Evolutionary conservation across 2,329 filamentous ascomycete genomes (phyloP).

Genomic region (Achaetomium macrosporum): DNA sequence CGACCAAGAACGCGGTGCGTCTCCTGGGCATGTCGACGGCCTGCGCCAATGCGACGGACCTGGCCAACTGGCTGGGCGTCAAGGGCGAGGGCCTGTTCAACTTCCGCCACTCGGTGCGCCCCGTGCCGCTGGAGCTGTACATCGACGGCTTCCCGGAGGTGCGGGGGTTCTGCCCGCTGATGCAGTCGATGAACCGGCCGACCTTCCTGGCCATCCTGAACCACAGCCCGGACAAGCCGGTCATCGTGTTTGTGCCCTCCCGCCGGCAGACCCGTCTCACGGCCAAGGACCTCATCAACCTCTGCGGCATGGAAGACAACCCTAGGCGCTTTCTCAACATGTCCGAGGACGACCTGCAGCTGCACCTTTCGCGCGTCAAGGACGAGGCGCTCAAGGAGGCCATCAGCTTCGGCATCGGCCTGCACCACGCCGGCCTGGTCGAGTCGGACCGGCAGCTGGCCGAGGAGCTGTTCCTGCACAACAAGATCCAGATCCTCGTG

Average conservation of each 20-base stretch:
- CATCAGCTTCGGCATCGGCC: slow-evolving; percentile 92
- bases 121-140: slow-evolving; percentile 90
- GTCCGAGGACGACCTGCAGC: slow-evolving; percentile 86
- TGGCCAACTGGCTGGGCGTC: slow-evolving; percentile 95
- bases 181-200: slow-evolving; percentile 98
- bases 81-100: slow-evolving; percentile 84
- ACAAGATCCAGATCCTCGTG: slow-evolving; percentile 95
- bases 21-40: slow-evolving; percentile 98
- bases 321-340: slow-evolving; percentile 88
- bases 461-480: slow-evolving; percentile 92
- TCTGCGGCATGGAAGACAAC: slow-evolving; percentile 97
- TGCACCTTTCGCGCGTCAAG: slow-evolving; percentile 85
- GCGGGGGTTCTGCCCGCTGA: slow-evolving; percentile 89
- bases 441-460: slow-evolving; percentile 88
- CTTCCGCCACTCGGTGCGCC: slow-evolving; percentile 92
- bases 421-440: slow-evolving; percentile 94
- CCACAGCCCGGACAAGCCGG: slow-evolving; percentile 92
- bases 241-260: slow-evolving; percentile 97
- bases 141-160: slow-evolving; percentile 97
- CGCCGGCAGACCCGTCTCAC: slow-evolving; percentile 91
- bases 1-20: slow-evolving; percentile 82
- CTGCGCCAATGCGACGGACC: slow-evolving; percentile 88
- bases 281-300: slow-evolving; percentile 93
- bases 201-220: slow-evolving; percentile 95
- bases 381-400: slow-evolving; percentile 89